Base-by-base conservation (phyloP, 106 monocot genomes). In the Apostasia shenzhenica region DNA sequence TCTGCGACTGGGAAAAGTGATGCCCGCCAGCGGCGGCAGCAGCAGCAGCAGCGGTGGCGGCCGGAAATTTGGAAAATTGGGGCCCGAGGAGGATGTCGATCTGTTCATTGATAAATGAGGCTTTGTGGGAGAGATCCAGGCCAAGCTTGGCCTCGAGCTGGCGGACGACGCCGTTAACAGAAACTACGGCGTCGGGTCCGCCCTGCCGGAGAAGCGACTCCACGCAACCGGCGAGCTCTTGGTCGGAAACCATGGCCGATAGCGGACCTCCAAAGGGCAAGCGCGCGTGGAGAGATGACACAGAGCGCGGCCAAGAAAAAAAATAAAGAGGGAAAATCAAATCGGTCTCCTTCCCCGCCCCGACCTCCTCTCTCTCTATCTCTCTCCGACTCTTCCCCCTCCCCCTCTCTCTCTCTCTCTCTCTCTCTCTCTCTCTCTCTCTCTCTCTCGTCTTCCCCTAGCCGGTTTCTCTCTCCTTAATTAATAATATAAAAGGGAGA, bases 41-140 rank as follows among this genome's bases (percentile, higher is more conserved):
- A 2, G 61, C 70, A 2, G 61, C n/a, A 66, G 81, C 6, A 63
- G 71, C 14, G 64, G 51, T 14, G 64, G 51, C 5, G 69, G 59
- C 11, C 2, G 53, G 41, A 49, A 70, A 41, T 41, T 73, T 69
- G 0, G 48, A 64, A 55, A 37, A 63, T 45, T 53, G 68, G 3
- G 72, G 85, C 42, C 70, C 45, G 45, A 92, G 83, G 67, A 89
- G 84, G 45, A 83, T 61, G 39, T 76, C 66, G 82, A 90, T 80
- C 52, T 87, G 86, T 68, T 90, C 80, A 12, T 87, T 82, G 62
- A 94, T 90, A 78, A 94, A 90, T 45, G 67, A 72, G 12, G 86
- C 76, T 78, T 94, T 90, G 87, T 84, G 89, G 67, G 94, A 87
- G 76, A 94, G 90, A 71, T 94, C 94, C 45, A 90, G 54, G 73